Conservation (phyloP, 2,329 filamentous ascomycete genomes). For the Hypoxylon sp. region DNA sequence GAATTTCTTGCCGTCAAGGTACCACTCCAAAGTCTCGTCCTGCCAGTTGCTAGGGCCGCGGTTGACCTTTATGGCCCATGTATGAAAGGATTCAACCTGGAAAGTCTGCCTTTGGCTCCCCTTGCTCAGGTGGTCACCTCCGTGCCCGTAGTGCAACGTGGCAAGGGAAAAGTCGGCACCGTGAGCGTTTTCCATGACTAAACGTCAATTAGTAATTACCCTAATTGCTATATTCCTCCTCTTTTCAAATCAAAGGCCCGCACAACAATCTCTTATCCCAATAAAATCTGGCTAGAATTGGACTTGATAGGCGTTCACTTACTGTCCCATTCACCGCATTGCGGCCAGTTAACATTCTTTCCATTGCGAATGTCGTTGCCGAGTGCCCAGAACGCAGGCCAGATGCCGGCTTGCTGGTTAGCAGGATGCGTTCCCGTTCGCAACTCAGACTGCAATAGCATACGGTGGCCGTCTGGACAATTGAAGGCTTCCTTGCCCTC, state of each 20-base stretch:
- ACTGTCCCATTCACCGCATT: slow-evolving; percentile 46
- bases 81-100: slow-evolving; percentile 40
- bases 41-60: slow-evolving; percentile 40
- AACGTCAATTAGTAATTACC: neutral
- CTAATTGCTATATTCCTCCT: too few species aligned
- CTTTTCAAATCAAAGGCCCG: too few species aligned
- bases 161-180: slow-evolving; percentile 39
- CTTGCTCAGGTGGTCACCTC: slow-evolving; percentile 27
- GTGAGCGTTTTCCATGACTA: slow-evolving; percentile 44
- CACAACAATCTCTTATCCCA: neutral
- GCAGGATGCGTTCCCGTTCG: slow-evolving; percentile 34
- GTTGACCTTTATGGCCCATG: slow-evolving; percentile 43
- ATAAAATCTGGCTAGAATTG: neutral
- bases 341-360: slow-evolving; percentile 39
- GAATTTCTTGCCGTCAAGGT: slow-evolving; percentile 38
- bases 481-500: slow-evolving; percentile 43
- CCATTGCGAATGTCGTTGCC: slow-evolving; percentile 41
- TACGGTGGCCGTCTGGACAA: slow-evolving; percentile 39
- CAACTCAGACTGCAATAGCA: slow-evolving; percentile 42
- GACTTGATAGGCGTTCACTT: slow-evolving; percentile 2
- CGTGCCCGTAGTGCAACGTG: slow-evolving; percentile 39
- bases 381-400: slow-evolving; percentile 47
- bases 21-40: slow-evolving; percentile 43
- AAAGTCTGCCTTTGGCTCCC: slow-evolving; percentile 23
- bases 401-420: slow-evolving; percentile 43